A percentile compares a stretch with the other conserved stretches of the same genome.
Conservation (phyloP, 2,329 filamentous ascomycete genomes). For the Daldinia sp. region DNA sequence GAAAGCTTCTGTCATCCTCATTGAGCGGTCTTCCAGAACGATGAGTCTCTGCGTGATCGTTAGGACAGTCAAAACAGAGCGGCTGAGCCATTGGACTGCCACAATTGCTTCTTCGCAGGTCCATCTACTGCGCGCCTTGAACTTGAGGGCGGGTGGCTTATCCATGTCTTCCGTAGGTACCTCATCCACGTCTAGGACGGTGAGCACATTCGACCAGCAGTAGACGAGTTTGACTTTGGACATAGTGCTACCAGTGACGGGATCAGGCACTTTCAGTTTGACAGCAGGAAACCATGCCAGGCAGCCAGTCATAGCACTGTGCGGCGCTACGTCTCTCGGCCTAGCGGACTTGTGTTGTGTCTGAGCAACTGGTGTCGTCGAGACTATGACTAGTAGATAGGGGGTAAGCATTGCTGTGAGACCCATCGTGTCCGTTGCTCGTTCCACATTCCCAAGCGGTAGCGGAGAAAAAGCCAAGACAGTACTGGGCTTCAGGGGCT, state of each 20-base stretch:
- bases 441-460: slow-evolving; percentile 93
- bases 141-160: slow-evolving; percentile 81
- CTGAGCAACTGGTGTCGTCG: slow-evolving; percentile 94
- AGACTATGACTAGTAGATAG: slow-evolving; percentile 95
- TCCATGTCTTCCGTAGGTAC: slow-evolving; percentile 75
- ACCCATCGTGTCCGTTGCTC: slow-evolving; percentile 86
- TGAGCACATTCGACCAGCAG: slow-evolving; percentile 98
- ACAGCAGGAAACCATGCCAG: slow-evolving; percentile 98
- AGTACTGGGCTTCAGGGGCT: slow-evolving; percentile 88
- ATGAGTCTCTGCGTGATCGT: slow-evolving; percentile 95
- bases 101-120: slow-evolving; percentile 95
- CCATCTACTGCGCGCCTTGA: slow-evolving; percentile 88
- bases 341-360: slow-evolving; percentile 94
- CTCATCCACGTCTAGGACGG: slow-evolving; percentile 88
- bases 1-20: slow-evolving; percentile 94
- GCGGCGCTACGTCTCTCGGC: slow-evolving; percentile 89
- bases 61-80: slow-evolving; percentile 89
- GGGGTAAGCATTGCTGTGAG: slow-evolving; percentile 96
- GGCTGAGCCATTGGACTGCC: slow-evolving; percentile 94
- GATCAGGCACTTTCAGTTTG: slow-evolving; percentile 82
- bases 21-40: slow-evolving; percentile 87
- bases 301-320: slow-evolving; percentile 93
- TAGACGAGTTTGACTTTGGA: slow-evolving; percentile 92
- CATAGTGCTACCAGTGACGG: slow-evolving; percentile 73
- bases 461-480: slow-evolving; percentile 92